Evolutionary conservation across 2,329 filamentous ascomycete species (phyloP).

Genomic region (Penicillium sp.): DNA sequence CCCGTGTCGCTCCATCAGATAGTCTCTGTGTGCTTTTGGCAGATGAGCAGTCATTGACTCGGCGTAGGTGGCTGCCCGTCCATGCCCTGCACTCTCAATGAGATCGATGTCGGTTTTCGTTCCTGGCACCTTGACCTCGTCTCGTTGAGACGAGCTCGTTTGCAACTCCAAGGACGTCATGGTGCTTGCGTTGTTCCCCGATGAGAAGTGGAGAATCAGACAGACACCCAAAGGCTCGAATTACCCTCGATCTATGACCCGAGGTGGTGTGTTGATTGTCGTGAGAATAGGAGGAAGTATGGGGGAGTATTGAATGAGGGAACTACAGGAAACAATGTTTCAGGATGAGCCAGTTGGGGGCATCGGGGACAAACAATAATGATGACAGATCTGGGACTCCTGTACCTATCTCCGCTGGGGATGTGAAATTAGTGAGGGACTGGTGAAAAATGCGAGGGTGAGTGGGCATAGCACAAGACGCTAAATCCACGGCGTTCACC

Average conservation of each 20-base stretch:
- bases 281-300: not conserved
- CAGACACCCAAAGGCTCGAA: not conserved
- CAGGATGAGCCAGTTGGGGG: not conserved
- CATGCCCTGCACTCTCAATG: slow-evolving; percentile 30
- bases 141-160: slow-evolving; percentile 17
- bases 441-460: slow-evolving; percentile 5
- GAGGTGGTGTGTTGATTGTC: not conserved
- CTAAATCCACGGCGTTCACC: not conserved
- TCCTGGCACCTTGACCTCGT: slow-evolving; percentile 8
- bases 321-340: too few species aligned
- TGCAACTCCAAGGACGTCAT: slow-evolving; percentile 33
- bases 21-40: slow-evolving; percentile 41
- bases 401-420: not conserved
- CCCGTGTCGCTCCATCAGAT: slow-evolving; percentile 54
- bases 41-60: slow-evolving; percentile 30
- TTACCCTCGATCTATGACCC: too few species aligned
- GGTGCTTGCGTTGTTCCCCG: not conserved
- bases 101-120: slow-evolving; percentile 29
- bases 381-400: not conserved
- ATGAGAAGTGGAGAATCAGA: not conserved
- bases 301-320: too few species aligned
- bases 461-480: slow-evolving; percentile 10
- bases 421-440: not conserved
- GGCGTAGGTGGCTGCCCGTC: slow-evolving; percentile 23
- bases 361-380: not conserved